Conservation (phyloP, 192 early-diverging fungal genomes). For the Phycomyces blakesleeanus region DNA sequence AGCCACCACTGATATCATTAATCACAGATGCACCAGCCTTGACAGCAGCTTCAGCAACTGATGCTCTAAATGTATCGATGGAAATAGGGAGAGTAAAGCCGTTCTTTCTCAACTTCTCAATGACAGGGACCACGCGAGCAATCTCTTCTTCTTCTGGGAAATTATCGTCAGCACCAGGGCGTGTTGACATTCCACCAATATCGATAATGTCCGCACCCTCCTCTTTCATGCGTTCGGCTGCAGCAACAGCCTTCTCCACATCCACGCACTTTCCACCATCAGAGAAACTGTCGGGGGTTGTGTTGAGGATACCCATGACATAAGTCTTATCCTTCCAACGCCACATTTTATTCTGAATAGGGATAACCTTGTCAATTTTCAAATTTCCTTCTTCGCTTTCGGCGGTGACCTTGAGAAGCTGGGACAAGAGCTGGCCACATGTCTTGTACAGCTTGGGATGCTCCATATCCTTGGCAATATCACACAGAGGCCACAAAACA, state of each 20-base stretch:
- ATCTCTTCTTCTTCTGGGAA: conserved; percentile 77
- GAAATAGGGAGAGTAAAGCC: conserved; percentile 75
- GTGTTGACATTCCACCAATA: conserved; percentile 93
- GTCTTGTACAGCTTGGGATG: conserved; percentile 87
- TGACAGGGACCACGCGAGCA: conserved; percentile 81
- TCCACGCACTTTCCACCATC: conserved; percentile 80
- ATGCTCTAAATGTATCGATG: conserved; percentile 87
- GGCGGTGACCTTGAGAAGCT: conserved; percentile 46
- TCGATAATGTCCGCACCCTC: conserved; percentile 91
- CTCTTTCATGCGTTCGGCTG: conserved; percentile 62
- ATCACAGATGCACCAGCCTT: conserved; percentile 88
- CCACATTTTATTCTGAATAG: conserved; percentile 49
- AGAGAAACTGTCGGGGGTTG: conserved; percentile 94
- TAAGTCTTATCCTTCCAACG: conserved; percentile 64
- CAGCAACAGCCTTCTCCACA: conserved; percentile 60
- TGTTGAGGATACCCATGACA: conserved; percentile 96
- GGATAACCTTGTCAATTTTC: conserved; percentile 53
- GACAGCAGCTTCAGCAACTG: conserved; percentile 83
- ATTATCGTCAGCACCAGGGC: conserved; percentile 76
- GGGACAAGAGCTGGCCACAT: conserved; percentile 62
- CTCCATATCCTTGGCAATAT: conserved; percentile 86
- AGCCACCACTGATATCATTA: conserved; percentile 94
- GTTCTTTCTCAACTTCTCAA: conserved; percentile 64
- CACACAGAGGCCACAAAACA: conserved; percentile 90
- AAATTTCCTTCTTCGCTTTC: conserved; percentile 30